A percentile compares a stretch with the other conserved stretches of the same genome.
phyloP scores from a whole-genome alignment of 2,329 filamentous ascomycete species.

The Microsporum canis region DNA sequence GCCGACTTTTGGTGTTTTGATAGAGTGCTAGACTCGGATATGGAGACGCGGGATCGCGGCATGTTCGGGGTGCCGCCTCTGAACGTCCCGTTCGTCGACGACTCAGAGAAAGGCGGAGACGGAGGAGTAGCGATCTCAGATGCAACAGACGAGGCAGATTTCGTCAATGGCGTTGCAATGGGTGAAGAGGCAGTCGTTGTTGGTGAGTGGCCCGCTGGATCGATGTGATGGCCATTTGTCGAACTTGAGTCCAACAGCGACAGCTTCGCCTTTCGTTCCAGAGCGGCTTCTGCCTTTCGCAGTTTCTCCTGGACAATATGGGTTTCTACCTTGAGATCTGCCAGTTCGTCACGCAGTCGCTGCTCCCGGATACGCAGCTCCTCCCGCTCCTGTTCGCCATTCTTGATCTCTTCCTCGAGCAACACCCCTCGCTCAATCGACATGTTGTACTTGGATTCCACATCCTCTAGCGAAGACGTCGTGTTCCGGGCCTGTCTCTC shows the following conservation, averaged over 20 bases:
- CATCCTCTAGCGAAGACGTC: constrained; percentile 86
- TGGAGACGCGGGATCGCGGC: constrained; percentile 32
- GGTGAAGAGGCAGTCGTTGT: constrained; percentile 77
- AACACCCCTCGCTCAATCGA: constrained; percentile 85
- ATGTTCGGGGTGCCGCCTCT: constrained; percentile 43
- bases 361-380: constrained; percentile 79
- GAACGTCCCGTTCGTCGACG: constrained; percentile 52
- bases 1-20: constrained; percentile 41
- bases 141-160: constrained; percentile 49
- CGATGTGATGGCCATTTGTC: constrained; percentile 47
- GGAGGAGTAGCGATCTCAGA: constrained; percentile 70
- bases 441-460: constrained; percentile 94
- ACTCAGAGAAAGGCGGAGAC: constrained; percentile 86
- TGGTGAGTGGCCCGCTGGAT: constrained; percentile 51
- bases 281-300: constrained; percentile 52
- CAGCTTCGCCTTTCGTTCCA: constrained; percentile 34
- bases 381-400: constrained; percentile 86
- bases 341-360: constrained; percentile 76
- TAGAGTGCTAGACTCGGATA: constrained; percentile 40
- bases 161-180: constrained; percentile 75
- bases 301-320: constrained; percentile 93
- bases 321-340: constrained; percentile 85
- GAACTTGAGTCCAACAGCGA: constrained; percentile 37
- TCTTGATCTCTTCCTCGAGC: constrained; percentile 88
- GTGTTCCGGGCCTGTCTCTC: constrained; percentile 94